Evolutionary conservation across 2,329 filamentous ascomycete genomes (phyloP).

Genomic region (Phialophora tarda): DNA sequence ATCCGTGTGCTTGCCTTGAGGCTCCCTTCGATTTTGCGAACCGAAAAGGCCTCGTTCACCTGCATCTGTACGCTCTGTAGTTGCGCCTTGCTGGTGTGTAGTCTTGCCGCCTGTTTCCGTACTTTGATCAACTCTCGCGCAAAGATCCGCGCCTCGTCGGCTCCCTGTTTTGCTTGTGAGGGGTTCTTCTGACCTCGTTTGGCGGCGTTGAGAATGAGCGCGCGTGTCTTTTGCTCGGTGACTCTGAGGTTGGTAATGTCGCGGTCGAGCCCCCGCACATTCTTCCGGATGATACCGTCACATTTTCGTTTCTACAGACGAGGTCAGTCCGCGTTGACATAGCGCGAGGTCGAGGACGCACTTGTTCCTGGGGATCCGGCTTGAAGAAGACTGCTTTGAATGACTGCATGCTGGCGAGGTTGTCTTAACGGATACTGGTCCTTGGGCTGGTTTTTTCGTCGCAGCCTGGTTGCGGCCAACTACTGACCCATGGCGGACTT

Average conservation of each 20-base stretch:
- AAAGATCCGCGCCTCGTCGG: conserved; percentile 82
- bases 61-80: conserved; percentile 94
- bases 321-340: conserved; percentile 23
- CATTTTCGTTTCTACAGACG: conserved; percentile 83
- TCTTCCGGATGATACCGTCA: conserved; percentile 84
- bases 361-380: conserved; percentile 91
- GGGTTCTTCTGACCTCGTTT: conserved; percentile 81
- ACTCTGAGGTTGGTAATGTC: conserved; percentile 80
- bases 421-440: not conserved
- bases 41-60: conserved; percentile 92
- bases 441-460: not conserved
- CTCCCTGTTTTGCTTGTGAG: conserved; percentile 76
- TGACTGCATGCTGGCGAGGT: conserved; percentile 71
- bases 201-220: conserved; percentile 80
- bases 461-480: conserved; percentile 1
- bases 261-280: conserved; percentile 92
- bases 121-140: conserved; percentile 84
- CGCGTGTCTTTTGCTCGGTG: conserved; percentile 82
- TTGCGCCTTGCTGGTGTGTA: conserved; percentile 88
- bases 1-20: conserved; percentile 85
- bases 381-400: conserved; percentile 86
- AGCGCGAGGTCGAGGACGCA: conserved; percentile 50
- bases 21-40: conserved; percentile 93
- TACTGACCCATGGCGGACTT: conserved; percentile 23
- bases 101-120: conserved; percentile 73